Evolutionary conservation across 768 basidiomycete genomes (phyloP).

Genomic region (Neoboletus magnificus): DNA sequence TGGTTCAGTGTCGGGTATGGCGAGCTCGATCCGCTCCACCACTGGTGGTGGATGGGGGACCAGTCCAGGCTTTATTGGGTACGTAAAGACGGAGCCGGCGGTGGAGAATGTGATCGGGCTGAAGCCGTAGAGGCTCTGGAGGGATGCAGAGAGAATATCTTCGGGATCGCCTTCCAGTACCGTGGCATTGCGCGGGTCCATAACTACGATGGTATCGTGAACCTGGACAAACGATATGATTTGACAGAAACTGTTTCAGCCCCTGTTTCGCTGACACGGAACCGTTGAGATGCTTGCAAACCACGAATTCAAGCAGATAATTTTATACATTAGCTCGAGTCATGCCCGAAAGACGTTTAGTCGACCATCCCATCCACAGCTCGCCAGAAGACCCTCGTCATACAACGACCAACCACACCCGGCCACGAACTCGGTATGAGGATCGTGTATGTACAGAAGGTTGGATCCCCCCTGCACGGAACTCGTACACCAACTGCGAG

Average conservation of each 20-base stretch:
- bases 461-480: conserved; percentile 47
- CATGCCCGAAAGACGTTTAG: conserved; percentile 70
- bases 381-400: conserved; percentile 83
- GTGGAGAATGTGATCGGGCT: conserved; percentile 58
- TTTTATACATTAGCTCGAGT: conserved; percentile 1
- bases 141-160: conserved; percentile 65
- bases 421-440: conserved; percentile 93
- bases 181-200: neutral
- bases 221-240: neutral
- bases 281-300: neutral
- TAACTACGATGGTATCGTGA: neutral
- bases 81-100: conserved; percentile 51
- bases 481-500: conserved; percentile 68
- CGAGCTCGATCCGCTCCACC: conserved; percentile 38
- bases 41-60: conserved; percentile 9
- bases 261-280: neutral
- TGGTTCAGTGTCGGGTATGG: conserved; percentile 61
- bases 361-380: conserved; percentile 89
- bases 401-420: conserved; percentile 91
- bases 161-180: conserved; percentile 42
- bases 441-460: conserved; percentile 70
- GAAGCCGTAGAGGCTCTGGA: conserved; percentile 60
- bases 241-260: neutral
- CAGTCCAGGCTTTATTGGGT: conserved; percentile 29
- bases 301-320: neutral